Evolutionary conservation across 2,329 filamentous ascomycete genomes (phyloP).

Genomic region (Knufia petricola): DNA sequence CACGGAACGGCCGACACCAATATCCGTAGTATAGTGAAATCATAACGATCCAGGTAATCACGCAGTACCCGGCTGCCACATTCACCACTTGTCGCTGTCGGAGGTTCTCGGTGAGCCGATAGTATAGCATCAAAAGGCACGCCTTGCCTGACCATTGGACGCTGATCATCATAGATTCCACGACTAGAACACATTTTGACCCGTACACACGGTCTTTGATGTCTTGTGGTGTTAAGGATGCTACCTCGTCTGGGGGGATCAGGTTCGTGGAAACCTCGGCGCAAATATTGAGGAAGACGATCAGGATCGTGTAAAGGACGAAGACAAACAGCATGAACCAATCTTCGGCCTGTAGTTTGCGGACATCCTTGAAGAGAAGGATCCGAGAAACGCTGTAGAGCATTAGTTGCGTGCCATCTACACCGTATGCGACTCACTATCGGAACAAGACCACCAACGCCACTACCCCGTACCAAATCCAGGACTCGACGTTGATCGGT

Average conservation of each 20-base stretch:
- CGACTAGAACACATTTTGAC: slow-evolving; percentile 46
- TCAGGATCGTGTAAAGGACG: slow-evolving; percentile 35
- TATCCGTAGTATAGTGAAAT: slow-evolving; percentile 43
- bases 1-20: slow-evolving; percentile 45
- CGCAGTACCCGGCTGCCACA: slow-evolving; percentile 37
- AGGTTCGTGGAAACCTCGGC: slow-evolving; percentile 39
- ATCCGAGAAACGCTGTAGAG: slow-evolving; percentile 13
- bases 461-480: slow-evolving; percentile 22
- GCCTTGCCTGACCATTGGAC: slow-evolving; percentile 46
- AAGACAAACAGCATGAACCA: slow-evolving; percentile 47
- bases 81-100: slow-evolving; percentile 29
- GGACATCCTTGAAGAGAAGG: slow-evolving; percentile 18
- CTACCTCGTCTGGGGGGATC: slow-evolving; percentile 30
- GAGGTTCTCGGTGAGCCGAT: slow-evolving; percentile 39
- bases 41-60: slow-evolving; percentile 39
- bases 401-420: background rate
- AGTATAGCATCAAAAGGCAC: slow-evolving; percentile 45
- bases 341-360: slow-evolving; percentile 45
- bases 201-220: slow-evolving; percentile 38
- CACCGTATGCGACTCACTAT: slow-evolving; percentile 12
- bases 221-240: slow-evolving; percentile 37
- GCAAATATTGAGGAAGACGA: slow-evolving; percentile 36
- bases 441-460: slow-evolving; percentile 18
- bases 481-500: slow-evolving; percentile 22
- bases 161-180: slow-evolving; percentile 44